A percentile compares a stretch with the other conserved stretches of the same genome.
Evolutionary conservation across 2,329 filamentous ascomycete genomes (phyloP).

Genomic region (Verticillium longisporum): DNA sequence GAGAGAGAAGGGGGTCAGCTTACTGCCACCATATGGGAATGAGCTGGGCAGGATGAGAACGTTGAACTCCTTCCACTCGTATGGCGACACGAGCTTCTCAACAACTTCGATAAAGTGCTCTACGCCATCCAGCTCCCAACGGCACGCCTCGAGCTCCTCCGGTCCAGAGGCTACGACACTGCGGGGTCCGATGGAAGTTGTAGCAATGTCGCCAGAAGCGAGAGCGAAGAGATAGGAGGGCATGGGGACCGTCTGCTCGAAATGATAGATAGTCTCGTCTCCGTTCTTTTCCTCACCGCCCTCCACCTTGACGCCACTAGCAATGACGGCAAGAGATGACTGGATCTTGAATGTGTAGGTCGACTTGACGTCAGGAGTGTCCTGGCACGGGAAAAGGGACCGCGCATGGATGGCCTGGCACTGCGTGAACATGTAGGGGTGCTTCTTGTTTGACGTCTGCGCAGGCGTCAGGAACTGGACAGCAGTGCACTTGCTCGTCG

Average conservation of each 20-base stretch:
- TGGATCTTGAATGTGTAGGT: slow-evolving; percentile 85
- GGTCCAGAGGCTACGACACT: slow-evolving; percentile 83
- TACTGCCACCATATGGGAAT: slow-evolving; percentile 71
- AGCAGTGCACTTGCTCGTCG: slow-evolving; percentile 82
- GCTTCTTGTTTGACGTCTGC: slow-evolving; percentile 92
- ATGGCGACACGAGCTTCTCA: slow-evolving; percentile 76
- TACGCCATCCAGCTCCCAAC: slow-evolving; percentile 87
- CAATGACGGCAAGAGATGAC: slow-evolving; percentile 83
- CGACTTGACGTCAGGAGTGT: slow-evolving; percentile 96
- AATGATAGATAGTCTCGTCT: slow-evolving; percentile 66
- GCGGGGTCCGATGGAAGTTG: slow-evolving; percentile 77
- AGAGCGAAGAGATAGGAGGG: slow-evolving; percentile 91
- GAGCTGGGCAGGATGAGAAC: slow-evolving; percentile 83
- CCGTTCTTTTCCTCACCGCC: slow-evolving; percentile 44
- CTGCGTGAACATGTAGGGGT: slow-evolving; percentile 97
- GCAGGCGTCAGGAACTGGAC: slow-evolving; percentile 91
- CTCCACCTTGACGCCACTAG: slow-evolving; percentile 65
- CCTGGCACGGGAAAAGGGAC: slow-evolving; percentile 92
- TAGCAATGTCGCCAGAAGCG: slow-evolving; percentile 76
- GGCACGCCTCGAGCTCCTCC: slow-evolving; percentile 74
- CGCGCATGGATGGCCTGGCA: slow-evolving; percentile 95
- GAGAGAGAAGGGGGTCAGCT: background rate
- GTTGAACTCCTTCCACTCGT: slow-evolving; percentile 94
- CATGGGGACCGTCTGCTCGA: slow-evolving; percentile 87
- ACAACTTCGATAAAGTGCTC: slow-evolving; percentile 87